phyloP scores from a whole-genome alignment of 2,329 filamentous ascomycete species.

The Aureobasidium uvarum region DNA sequence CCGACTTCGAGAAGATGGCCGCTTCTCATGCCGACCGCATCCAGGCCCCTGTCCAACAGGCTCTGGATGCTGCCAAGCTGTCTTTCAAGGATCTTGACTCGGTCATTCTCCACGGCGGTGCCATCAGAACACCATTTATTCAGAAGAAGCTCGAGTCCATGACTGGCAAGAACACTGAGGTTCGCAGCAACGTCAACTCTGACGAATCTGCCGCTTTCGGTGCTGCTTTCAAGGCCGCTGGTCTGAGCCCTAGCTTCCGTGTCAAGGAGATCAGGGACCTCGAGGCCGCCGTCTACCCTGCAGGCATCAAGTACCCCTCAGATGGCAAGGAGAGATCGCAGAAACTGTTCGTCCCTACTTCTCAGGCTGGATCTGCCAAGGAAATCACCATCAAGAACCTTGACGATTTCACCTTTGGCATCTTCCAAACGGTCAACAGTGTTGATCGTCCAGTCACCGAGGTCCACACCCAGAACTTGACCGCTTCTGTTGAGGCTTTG shows the following conservation, averaged over 20 bases:
- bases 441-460: conserved; percentile 61
- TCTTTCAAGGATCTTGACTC: conserved; percentile 76
- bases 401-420: conserved; percentile 74
- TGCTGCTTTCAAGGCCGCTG: conserved; percentile 88
- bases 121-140: conserved; percentile 87
- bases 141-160: conserved; percentile 81
- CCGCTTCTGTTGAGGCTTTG: conserved; percentile 73
- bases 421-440: conserved; percentile 68
- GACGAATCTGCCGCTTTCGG: conserved; percentile 97
- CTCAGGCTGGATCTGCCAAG: conserved; percentile 74
- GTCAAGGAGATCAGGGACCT: conserved; percentile 91
- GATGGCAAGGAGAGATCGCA: conserved; percentile 69
- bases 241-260: conserved; percentile 90
- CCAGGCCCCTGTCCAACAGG: conserved; percentile 65
- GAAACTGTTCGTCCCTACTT: conserved; percentile 76
- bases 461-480: conserved; percentile 80
- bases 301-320: conserved; percentile 69
- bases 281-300: conserved; percentile 73
- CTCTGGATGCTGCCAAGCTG: conserved; percentile 70
- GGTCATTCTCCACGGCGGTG: conserved; percentile 89
- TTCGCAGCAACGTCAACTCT: conserved; percentile 92
- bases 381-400: conserved; percentile 79
- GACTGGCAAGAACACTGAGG: conserved; percentile 69
- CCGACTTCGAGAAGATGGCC: conserved; percentile 77
- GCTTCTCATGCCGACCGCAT: conserved; percentile 67